Percentiles rank a stretch among this genome's conserved stretches.
Evolutionary conservation across 2,329 filamentous ascomycete genomes (phyloP).

Genomic region (Microcyclospora pomicola): DNA sequence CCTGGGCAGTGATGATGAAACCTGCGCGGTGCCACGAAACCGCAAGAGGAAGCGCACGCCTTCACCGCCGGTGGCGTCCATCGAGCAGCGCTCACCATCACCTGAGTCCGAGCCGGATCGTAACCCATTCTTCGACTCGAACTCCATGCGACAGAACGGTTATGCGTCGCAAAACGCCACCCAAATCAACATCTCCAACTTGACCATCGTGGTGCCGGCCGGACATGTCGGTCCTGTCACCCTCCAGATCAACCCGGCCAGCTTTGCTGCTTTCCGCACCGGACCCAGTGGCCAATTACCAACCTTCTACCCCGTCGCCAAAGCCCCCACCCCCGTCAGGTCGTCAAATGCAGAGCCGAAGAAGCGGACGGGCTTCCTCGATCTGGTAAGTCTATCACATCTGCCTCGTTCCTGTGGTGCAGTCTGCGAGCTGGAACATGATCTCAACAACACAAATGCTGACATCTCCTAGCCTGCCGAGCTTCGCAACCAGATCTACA

Average conservation of each 20-base stretch:
- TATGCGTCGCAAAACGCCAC: not conserved
- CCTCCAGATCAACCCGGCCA: slow-evolving; percentile 25
- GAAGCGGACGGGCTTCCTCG: slow-evolving; percentile 19
- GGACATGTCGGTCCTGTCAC: slow-evolving; percentile 33
- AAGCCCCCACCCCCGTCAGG: not conserved
- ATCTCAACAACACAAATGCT: too few species aligned
- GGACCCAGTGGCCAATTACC: not conserved
- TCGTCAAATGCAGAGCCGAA: not conserved
- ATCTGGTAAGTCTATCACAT: slow-evolving; percentile 10
- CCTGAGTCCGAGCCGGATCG: slow-evolving; percentile 6
- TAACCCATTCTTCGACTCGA: slow-evolving; percentile 1
- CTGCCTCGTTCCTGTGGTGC: too few species aligned
- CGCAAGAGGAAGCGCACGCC: slow-evolving; percentile 19
- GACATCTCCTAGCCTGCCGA: slow-evolving; percentile 21
- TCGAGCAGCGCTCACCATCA: slow-evolving; percentile 7
- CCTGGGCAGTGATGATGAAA: slow-evolving; percentile 21
- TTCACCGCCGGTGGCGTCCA: slow-evolving; percentile 13
- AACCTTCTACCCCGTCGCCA: not conserved
- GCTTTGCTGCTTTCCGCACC: not conserved
- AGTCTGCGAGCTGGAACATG: too few species aligned
- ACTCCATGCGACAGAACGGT: slow-evolving; percentile 2
- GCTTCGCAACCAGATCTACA: slow-evolving; percentile 36
- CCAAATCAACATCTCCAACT: slow-evolving; percentile 18
- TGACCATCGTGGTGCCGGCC: slow-evolving; percentile 34
- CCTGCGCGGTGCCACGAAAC: slow-evolving; percentile 9